A percentile compares a stretch with the other conserved stretches of the same genome.
These are phyloP conservation scores for Candida coleopterorum DNA, from an alignment of 805 yeast genomes.

Conservation along the genomic window DNA sequence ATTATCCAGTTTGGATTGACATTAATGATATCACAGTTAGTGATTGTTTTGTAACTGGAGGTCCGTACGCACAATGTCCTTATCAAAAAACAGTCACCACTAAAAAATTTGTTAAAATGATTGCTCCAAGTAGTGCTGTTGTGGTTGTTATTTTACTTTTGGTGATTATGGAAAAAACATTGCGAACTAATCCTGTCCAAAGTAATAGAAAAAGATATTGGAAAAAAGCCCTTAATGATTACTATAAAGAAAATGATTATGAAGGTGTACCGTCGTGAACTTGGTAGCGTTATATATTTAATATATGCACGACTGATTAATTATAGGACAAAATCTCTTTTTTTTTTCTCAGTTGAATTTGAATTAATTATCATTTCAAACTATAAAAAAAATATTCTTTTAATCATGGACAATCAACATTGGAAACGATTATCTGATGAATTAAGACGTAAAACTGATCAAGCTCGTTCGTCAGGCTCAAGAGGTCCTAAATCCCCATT, in stretches of 20 bases:
- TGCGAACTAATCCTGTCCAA: slow-evolving; percentile 64
- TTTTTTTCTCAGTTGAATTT: no score
- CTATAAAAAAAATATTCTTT: no score
- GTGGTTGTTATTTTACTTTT: slow-evolving; percentile 47
- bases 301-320: neutral
- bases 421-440: slow-evolving; percentile 40
- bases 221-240: slow-evolving; percentile 55
- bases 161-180: slow-evolving; percentile 48
- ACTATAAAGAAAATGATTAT: slow-evolving; percentile 56
- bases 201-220: slow-evolving; percentile 58
- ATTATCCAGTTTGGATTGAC: slow-evolving; percentile 66
- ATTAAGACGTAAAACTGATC: slow-evolving; percentile 36
- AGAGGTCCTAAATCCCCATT: slow-evolving; percentile 28
- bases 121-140: slow-evolving; percentile 64
- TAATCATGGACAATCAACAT: slow-evolving; percentile 37
- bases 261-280: slow-evolving; percentile 76
- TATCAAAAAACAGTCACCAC: slow-evolving; percentile 54
- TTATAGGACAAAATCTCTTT: no score
- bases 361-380: no score
- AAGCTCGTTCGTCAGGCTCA: slow-evolving; percentile 16
- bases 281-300: neutral
- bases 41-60: slow-evolving; percentile 85
- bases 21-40: slow-evolving; percentile 69
- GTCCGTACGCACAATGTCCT: slow-evolving; percentile 74
- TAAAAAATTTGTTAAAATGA: slow-evolving; percentile 54